Conservation (phyloP, 768 basidiomycete species). For the Boletus bicolor region DNA sequence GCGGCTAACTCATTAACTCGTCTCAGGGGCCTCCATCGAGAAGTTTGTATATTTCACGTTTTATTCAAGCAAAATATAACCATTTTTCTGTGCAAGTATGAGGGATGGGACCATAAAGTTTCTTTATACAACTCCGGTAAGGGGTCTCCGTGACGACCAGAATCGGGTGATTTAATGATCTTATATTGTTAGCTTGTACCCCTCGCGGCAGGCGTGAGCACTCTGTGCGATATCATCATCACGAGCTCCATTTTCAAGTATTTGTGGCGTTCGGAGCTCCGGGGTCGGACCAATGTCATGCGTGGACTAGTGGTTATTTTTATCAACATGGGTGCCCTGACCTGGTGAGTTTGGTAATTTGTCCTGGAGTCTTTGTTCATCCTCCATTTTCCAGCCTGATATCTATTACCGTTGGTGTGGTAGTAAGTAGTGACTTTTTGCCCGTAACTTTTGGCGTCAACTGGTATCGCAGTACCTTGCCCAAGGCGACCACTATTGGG, state of each 20-base stretch:
- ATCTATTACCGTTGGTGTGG: constrained; percentile 2
- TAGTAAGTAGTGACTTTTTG: not conserved
- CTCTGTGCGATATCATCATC: constrained; percentile 12
- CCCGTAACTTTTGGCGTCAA: not conserved
- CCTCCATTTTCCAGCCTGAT: not conserved
- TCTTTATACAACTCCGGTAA: constrained; percentile 7
- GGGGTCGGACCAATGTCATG: not conserved
- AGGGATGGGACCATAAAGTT: not conserved
- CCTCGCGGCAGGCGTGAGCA: not conserved
- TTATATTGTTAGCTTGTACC: constrained; percentile 7
- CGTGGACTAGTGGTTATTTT: constrained; percentile 13
- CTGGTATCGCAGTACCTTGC: constrained; percentile 2
- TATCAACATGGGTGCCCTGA: constrained; percentile 15
- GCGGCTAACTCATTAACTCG: not conserved
- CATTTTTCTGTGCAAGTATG: not conserved
- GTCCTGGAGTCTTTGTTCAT: not conserved
- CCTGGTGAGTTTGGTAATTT: constrained; percentile 1
- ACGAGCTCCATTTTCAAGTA: constrained; percentile 9
- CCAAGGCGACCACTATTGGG: constrained; percentile 9
- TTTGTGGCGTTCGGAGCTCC: constrained; percentile 12
- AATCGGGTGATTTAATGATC: not conserved
- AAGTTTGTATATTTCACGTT: not conserved
- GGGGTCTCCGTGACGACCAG: not conserved
- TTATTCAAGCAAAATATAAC: not conserved
- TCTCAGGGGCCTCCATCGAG: not conserved